Conservation (phyloP, 169 alveolate species). For the Cystoisospora suis region DNA sequence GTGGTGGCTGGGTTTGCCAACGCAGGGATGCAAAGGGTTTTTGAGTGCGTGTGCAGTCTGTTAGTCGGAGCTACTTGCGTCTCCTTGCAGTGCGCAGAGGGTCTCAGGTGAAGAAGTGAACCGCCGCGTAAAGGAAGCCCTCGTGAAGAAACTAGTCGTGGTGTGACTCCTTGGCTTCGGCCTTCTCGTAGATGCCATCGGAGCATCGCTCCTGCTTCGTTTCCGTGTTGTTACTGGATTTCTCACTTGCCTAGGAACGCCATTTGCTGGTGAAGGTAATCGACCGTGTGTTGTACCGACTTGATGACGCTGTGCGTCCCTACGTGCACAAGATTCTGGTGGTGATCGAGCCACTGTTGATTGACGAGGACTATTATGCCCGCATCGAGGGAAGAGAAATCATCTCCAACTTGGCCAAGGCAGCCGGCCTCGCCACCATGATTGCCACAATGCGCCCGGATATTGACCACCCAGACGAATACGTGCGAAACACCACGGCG, state of each 20-base stretch:
- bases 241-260: conserved; percentile 97
- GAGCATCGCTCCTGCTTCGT: too few species aligned
- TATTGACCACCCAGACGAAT: conserved; percentile 99
- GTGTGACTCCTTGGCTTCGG: too few species aligned
- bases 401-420: conserved; percentile 91
- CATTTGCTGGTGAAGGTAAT: conserved; percentile 98
- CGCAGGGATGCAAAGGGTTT: too few species aligned
- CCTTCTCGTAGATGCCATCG: too few species aligned
- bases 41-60: too few species aligned
- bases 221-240: conserved; percentile 45
- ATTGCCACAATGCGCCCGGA: conserved; percentile 99
- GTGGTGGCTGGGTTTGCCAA: too few species aligned
- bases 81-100: too few species aligned
- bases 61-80: too few species aligned
- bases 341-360: conserved; percentile 98
- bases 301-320: conserved; percentile 97
- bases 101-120: too few species aligned
- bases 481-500: conserved; percentile 97
- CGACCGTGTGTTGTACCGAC: conserved; percentile 95
- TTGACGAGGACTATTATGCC: conserved; percentile 99
- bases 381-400: conserved; percentile 99
- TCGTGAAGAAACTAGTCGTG: too few species aligned
- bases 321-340: conserved; percentile 98
- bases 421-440: conserved; percentile 99
- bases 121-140: too few species aligned